Base-by-base conservation (phyloP, 352 stramenopile species). In the Ophiocytium majus region DNA sequence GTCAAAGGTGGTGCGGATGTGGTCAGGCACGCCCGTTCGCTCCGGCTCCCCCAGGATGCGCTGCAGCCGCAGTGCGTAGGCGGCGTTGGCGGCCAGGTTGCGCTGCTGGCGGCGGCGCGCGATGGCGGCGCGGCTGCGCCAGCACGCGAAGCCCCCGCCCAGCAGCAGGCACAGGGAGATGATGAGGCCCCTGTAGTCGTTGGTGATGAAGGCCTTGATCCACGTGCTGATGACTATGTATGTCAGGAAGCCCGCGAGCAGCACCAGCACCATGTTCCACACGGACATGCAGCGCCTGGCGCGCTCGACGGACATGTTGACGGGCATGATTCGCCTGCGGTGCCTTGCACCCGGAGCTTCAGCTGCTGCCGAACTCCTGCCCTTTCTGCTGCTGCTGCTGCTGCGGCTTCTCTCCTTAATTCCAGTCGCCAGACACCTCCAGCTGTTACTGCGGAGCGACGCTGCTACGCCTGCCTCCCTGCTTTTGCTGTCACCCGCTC, bases 151-250 rank as follows among this genome's bases (percentile, higher is more conserved):
- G 5, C 5, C 17, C 14, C 32, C 35, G 5, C 5, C 5, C 14
- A 78, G 66, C 32, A 78, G 66, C 66, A 78, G 14, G 14, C 32
- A 78, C 5, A 78, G 35, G 66, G 5, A 17, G 35, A 78, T 78
- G 5, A 5, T 17, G 35, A 78, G 32, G 14, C 66, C 66, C 5
- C 66, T 5, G 66, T 43, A 78, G 35, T 78, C 17, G 5, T 17
- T 17, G 5, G 66, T 43, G 5, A 78, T 43, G 35, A 78, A 78
- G 5, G 66, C 66, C 66, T 78, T 5, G 5, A 78, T 78, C 66
- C 66, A 78, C 5, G 32, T 17, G 66, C 66, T 78, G 5, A 14
- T 17, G 14, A 78, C 17, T 14, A 78, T 14, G 66, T 78, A 78
- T 35, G 32, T 14, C 5, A 78, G 14, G 35, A 78, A 78, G 14